Conservation (phyloP, 805 yeast genomes). For the Candida gorgasii region DNA sequence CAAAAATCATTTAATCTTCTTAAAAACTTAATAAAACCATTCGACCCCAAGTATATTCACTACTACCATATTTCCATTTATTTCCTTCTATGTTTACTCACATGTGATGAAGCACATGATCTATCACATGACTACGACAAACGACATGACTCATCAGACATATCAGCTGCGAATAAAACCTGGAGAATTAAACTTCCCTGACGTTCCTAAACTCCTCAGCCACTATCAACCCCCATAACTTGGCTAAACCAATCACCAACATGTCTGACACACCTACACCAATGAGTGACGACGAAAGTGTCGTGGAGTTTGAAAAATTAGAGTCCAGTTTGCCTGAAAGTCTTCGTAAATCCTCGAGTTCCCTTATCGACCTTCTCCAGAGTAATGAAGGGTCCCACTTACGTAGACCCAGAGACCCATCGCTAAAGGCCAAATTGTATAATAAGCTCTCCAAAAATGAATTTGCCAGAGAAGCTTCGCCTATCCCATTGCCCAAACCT, state of each 20-base stretch:
- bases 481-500: conserved; percentile 53
- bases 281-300: conserved; percentile 15
- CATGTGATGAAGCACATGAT: too few species aligned
- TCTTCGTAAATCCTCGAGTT: conserved; percentile 38
- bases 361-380: conserved; percentile 35
- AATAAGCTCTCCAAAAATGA: conserved; percentile 32
- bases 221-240: neutral
- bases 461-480: conserved; percentile 43
- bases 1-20: too few species aligned
- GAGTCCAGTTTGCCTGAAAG: conserved; percentile 44
- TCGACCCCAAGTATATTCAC: too few species aligned
- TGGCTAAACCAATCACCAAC: too few species aligned
- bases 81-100: too few species aligned
- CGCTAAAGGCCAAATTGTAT: conserved; percentile 20
- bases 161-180: neutral
- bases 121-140: neutral
- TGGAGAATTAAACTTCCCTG: neutral
- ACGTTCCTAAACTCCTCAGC: neutral
- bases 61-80: neutral
- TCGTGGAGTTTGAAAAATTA: conserved; percentile 39
- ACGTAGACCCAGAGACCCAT: conserved; percentile 19
- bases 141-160: neutral
- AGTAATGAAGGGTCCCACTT: conserved; percentile 12
- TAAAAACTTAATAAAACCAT: too few species aligned
- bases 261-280: conserved; percentile 6